phyloP scores from a whole-genome alignment of 805 yeast genomes.

The Wickerhamomyces ciferrii region DNA sequence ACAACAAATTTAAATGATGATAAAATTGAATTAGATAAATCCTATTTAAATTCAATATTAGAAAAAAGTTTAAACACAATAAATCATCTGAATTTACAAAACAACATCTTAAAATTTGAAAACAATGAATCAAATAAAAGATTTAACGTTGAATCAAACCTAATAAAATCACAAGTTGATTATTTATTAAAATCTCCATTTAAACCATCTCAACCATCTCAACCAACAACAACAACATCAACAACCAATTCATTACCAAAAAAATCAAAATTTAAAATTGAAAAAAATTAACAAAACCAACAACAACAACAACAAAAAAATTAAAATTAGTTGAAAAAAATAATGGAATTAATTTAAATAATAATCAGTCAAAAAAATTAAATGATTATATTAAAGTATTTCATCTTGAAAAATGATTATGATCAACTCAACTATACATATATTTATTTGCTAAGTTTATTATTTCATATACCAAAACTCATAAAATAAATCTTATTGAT shows the following conservation, averaged over 20 bases:
- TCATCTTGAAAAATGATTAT: background rate
- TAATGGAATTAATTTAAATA: background rate
- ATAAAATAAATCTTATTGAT: no score
- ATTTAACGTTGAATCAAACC: slow-evolving; percentile 15
- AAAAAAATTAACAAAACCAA: background rate
- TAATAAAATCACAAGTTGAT: slow-evolving; percentile 19
- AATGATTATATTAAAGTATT: background rate
- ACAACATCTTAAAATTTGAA: slow-evolving; percentile 13
- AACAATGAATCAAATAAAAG: slow-evolving; percentile 14
- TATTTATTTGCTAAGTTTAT: no score
- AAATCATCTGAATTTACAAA: slow-evolving; percentile 17
- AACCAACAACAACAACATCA: background rate
- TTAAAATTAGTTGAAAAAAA: background rate
- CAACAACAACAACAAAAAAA: background rate
- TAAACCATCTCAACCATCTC: slow-evolving; percentile 2
- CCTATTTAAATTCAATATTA: slow-evolving; percentile 1
- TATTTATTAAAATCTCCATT: slow-evolving; percentile 16
- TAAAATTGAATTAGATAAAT: slow-evolving; percentile 2
- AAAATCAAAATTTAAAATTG: background rate
- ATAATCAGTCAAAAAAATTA: background rate
- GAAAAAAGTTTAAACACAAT: slow-evolving; percentile 11
- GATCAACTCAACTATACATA: no score
- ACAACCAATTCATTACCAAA: background rate
- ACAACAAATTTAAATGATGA: slow-evolving; percentile 1
- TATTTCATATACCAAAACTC: no score